Percentiles rank a stretch among this genome's conserved stretches.
Evolutionary conservation across 192 early-diverging fungal species (phyloP).

Genomic region (Backusella mclennaniae): DNA sequence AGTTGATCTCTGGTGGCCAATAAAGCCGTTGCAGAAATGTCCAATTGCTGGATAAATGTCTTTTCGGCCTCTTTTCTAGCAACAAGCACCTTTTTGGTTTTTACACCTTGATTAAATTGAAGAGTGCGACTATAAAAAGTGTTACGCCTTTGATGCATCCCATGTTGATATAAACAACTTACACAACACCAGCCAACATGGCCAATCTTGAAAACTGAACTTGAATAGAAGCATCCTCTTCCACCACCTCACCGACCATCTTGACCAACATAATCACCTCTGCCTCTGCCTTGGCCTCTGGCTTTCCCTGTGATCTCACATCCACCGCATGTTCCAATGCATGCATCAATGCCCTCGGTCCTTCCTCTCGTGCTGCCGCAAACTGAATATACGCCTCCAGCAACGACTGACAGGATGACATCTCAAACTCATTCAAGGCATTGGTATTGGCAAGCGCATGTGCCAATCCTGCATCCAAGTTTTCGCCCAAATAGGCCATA

Average conservation of each 20-base stretch:
- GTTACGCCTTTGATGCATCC: too few relatives aligned
- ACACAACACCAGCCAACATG: slow-evolving; percentile 28
- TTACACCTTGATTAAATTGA: slow-evolving; percentile 27
- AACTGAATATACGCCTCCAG: slow-evolving; percentile 1
- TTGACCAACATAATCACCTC: slow-evolving; percentile 11
- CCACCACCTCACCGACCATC: background rate
- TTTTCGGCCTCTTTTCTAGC: background rate
- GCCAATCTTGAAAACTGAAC: slow-evolving; percentile 11
- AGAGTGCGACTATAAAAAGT: slow-evolving; percentile 21
- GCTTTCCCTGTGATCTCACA: slow-evolving; percentile 17
- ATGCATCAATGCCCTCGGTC: slow-evolving; percentile 5
- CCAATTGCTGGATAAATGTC: slow-evolving; percentile 11
- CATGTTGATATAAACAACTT: background rate
- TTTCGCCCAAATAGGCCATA: slow-evolving; percentile 11
- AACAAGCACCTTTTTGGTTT: slow-evolving; percentile 10
- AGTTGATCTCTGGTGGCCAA: background rate
- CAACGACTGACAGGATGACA: background rate
- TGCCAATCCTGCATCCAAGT: slow-evolving; percentile 26
- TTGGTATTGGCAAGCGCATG: slow-evolving; percentile 25
- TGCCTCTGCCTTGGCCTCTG: slow-evolving; percentile 10
- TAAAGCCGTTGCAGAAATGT: background rate
- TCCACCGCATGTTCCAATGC: slow-evolving; percentile 29
- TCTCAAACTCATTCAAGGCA: slow-evolving; percentile 20
- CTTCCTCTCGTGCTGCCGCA: background rate
- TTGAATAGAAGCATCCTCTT: background rate